phyloP scores from a whole-genome alignment of 2,329 filamentous ascomycete genomes.

The Monilinia laxa region DNA sequence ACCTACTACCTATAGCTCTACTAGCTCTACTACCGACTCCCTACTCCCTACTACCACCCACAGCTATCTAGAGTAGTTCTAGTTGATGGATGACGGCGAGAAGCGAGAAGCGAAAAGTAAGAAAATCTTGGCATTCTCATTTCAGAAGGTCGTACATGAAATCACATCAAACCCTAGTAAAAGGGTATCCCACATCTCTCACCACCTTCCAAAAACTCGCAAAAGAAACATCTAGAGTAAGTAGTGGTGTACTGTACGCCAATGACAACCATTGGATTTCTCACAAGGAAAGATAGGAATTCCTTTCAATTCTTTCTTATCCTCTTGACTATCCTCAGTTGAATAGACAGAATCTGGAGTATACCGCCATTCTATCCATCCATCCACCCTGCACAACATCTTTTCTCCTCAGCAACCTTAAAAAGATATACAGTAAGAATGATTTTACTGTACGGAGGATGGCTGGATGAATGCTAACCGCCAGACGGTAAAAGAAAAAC shows the following conservation, averaged over 20 bases:
- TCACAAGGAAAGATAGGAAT: not conserved
- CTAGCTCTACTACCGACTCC: too few relatives aligned
- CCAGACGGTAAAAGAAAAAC: not conserved
- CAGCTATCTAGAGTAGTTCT: not conserved
- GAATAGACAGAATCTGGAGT: too few relatives aligned
- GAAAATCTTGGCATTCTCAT: constrained; percentile 3
- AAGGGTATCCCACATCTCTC: not conserved
- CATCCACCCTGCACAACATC: constrained; percentile 11
- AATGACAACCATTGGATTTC: not conserved
- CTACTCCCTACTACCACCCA: too few relatives aligned
- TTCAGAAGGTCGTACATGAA: constrained; percentile 12
- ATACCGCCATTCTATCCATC: too few relatives aligned
- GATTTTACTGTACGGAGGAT: not conserved
- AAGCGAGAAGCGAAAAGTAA: constrained; percentile 17
- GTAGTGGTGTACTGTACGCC: too few relatives aligned
- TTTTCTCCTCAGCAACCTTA: not conserved
- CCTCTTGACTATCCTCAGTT: not conserved
- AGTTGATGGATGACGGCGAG: constrained; percentile 13
- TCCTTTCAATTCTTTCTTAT: not conserved
- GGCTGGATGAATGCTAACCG: not conserved
- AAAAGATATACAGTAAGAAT: not conserved
- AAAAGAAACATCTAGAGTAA: not conserved
- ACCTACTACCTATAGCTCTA: too few relatives aligned
- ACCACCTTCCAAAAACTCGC: constrained; percentile 14
- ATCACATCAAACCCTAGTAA: not conserved